Evolutionary conservation across 2,329 filamentous ascomycete species (phyloP), one percentile per base, ranked within the genome.

Genomic region (Magnaporthiopsis rhizophila): DNA sequence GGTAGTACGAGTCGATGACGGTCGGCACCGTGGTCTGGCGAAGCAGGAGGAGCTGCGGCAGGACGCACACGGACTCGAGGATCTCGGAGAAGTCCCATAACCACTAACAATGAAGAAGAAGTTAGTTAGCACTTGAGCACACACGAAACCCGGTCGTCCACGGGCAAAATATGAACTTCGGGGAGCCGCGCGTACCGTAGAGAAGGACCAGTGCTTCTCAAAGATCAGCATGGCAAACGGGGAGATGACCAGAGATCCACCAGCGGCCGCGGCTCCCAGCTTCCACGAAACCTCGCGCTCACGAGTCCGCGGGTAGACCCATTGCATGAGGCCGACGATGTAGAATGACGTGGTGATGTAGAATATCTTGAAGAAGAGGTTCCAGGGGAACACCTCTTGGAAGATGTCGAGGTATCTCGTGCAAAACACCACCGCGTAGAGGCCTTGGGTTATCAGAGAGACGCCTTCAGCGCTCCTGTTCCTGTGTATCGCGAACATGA

Each of bases 1-100:
- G 89, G 76, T 98, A 98, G 78, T 90, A 97, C n/a, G 91, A 96
- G 75, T 97, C 91, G 77, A 98, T 93, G 60, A 97, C 94, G 61
- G 94, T 98, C 0, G 94, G 94, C 0, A 97, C 92, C 32, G 88
- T 92, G n/a, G 94, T 97, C 76, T 97, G 92, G 66, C 94, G 90
- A 18, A 98, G 86, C 58, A 97, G 87, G 7, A 97, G 85, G 1
- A 98, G 87, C 75, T 98, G 94, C 0, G 94, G 94, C 26, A 98
- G 86, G 45, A 97, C 86, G 75, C 90, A 95, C 66, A 96, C 86
- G 45, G 92, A 94, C 78, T 98, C 94, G 72, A 98, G 89, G 69
- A 97, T 89, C 70, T 95, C 88, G 38, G 91, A 96, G 78, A 97
- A 97, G 65, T 88, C 85, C 90, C 91, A 96, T 67, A 91, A 82